These are phyloP conservation scores for Xylariaceae sp. DNA, from an alignment of 2,329 filamentous ascomycete species.

Conservation along the genomic window DNA sequence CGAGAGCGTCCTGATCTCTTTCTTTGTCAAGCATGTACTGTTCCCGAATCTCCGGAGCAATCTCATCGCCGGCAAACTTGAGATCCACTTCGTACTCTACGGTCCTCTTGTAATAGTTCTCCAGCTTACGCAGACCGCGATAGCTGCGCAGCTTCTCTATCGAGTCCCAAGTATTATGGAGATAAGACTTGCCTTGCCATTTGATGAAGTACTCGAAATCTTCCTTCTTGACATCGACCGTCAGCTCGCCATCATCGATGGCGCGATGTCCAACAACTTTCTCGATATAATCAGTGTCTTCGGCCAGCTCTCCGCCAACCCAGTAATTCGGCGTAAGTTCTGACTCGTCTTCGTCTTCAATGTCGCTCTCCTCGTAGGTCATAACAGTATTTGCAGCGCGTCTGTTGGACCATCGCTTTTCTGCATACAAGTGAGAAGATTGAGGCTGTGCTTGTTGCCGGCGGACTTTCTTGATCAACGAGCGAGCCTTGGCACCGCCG, in stretches of 20 bases:
- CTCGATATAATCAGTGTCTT: constrained; percentile 82
- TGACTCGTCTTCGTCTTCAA: constrained; percentile 61
- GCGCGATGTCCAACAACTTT: constrained; percentile 82
- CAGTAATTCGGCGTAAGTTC: constrained; percentile 69
- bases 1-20: constrained; percentile 79
- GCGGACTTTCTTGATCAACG: constrained; percentile 70
- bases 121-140: constrained; percentile 81
- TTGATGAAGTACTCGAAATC: constrained; percentile 94
- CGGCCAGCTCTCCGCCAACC: constrained; percentile 62
- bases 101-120: constrained; percentile 89
- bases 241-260: constrained; percentile 61
- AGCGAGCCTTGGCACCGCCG: constrained; percentile 69
- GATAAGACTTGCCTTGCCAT: constrained; percentile 93
- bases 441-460: constrained; percentile 63
- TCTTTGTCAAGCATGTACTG: constrained; percentile 96
- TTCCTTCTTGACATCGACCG: constrained; percentile 56
- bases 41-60: constrained; percentile 80
- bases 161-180: constrained; percentile 93
- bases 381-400: constrained; percentile 68
- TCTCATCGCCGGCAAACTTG: constrained; percentile 67
- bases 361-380: constrained; percentile 63
- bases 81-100: constrained; percentile 77
- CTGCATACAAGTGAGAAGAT: constrained; percentile 62
- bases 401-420: constrained; percentile 88
- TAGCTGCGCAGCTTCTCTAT: constrained; percentile 69